Percentiles rank a stretch among this genome's conserved stretches.
phyloP scores from a whole-genome alignment of 2,329 filamentous ascomycete species.

The Cladobotryum mycophilum region DNA sequence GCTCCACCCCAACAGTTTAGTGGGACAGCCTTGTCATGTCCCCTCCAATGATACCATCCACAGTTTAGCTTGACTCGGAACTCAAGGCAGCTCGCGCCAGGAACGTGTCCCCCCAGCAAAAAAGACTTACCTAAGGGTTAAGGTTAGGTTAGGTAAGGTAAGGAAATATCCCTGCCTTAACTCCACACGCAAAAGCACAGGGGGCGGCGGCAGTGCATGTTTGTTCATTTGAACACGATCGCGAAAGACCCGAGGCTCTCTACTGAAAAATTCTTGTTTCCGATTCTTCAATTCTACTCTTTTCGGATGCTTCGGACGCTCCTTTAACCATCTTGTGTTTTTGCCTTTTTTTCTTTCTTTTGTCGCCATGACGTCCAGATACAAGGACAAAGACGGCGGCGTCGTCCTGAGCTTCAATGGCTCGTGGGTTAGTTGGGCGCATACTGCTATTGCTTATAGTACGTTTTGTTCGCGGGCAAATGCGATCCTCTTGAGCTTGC shows the following conservation, averaged over 20 bases:
- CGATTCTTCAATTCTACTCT: conserved; percentile 6
- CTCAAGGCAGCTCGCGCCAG: no score
- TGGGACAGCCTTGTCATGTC: no score
- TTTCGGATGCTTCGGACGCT: conserved; percentile 28
- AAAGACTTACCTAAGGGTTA: no score
- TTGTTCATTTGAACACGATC: conserved; percentile 8
- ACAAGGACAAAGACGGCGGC: conserved; percentile 60
- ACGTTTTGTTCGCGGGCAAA: conserved; percentile 24
- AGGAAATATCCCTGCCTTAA: background rate
- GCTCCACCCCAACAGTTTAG: no score
- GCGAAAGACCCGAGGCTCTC: conserved; percentile 14
- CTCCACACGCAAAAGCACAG: conserved; percentile 1
- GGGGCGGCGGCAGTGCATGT: background rate
- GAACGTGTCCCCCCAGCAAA: no score
- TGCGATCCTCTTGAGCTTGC: background rate
- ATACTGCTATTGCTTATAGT: conserved; percentile 81
- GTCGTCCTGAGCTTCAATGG: conserved; percentile 65
- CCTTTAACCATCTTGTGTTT: conserved; percentile 17
- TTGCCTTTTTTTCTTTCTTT: conserved; percentile 14
- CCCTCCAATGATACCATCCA: no score
- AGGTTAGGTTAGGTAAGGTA: no score
- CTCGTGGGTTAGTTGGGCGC: conserved; percentile 83
- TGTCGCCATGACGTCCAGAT: conserved; percentile 36
- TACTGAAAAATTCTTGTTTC: conserved; percentile 7
- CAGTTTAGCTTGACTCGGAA: no score